A percentile compares a stretch with the other conserved stretches of the same genome.
Evolutionary conservation across 139 green algal genomes (phyloP).

Genomic region (Chlorella ohadii): DNA sequence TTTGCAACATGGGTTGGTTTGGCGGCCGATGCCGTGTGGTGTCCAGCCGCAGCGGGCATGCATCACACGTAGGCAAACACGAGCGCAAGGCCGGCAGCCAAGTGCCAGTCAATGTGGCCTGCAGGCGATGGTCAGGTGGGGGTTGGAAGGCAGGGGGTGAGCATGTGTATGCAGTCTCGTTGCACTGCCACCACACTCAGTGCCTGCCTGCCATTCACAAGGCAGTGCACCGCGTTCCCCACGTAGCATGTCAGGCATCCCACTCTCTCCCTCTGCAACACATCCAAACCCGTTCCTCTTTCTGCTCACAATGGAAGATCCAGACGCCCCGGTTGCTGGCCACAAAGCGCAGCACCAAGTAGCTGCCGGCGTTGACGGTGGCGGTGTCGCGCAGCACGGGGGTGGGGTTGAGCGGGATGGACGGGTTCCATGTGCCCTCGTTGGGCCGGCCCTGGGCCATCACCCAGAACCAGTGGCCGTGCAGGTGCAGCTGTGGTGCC

Average conservation of each 20-base stretch:
- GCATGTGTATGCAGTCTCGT: too few species aligned
- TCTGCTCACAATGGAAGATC: background rate
- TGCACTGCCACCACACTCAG: too few species aligned
- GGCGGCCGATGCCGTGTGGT: too few species aligned
- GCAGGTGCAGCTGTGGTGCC: background rate
- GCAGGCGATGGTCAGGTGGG: too few species aligned
- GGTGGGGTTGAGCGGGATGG: background rate
- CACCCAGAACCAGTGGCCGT: slow-evolving; percentile 2
- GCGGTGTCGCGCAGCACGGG: background rate
- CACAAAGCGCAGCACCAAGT: slow-evolving; percentile 1
- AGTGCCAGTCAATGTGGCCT: slow-evolving; percentile 1
- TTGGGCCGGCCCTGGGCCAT: background rate
- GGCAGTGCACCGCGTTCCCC: too few species aligned
- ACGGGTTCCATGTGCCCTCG: background rate
- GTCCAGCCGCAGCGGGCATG: too few species aligned
- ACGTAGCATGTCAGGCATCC: too few species aligned
- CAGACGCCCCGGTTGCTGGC: background rate
- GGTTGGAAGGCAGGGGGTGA: too few species aligned
- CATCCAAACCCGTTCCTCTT: too few species aligned
- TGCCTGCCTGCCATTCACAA: too few species aligned
- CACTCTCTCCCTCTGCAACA: too few species aligned
- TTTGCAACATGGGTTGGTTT: too few species aligned
- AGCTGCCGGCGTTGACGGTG: background rate
- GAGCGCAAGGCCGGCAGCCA: background rate
- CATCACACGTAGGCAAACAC: background rate